Evolutionary conservation across 2,329 filamentous ascomycete species (phyloP).

Genomic region (Xylariaceae sp.): DNA sequence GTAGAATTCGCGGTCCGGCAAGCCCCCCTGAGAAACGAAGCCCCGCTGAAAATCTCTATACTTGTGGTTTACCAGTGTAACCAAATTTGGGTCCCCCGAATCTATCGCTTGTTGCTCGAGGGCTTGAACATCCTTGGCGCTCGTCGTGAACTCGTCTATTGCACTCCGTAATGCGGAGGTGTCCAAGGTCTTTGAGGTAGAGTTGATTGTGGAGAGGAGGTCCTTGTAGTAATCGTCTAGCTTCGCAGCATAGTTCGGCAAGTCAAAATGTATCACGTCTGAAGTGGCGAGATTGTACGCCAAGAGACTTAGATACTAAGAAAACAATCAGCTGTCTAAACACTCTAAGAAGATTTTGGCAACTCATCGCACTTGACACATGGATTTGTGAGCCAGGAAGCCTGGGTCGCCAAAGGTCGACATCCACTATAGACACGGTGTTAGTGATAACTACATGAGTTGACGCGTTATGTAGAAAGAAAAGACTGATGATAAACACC

Average conservation of each 20-base stretch:
- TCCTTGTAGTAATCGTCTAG: constrained; percentile 44
- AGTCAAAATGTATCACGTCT: constrained; percentile 44
- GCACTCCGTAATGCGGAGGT: constrained; percentile 42
- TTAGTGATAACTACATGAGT: neutral
- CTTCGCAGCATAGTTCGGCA: constrained; percentile 45
- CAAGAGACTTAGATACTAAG: constrained; percentile 43
- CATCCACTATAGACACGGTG: constrained; percentile 55
- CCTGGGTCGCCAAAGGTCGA: constrained; percentile 71
- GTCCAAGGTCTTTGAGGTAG: constrained; percentile 40
- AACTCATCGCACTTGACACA: constrained; percentile 50
- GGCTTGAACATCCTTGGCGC: constrained; percentile 38
- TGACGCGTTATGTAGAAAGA: no score
- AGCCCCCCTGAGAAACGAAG: constrained; percentile 51
- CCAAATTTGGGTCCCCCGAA: constrained; percentile 34
- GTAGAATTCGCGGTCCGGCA: constrained; percentile 49
- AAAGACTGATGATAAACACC: no score
- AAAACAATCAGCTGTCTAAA: constrained; percentile 5
- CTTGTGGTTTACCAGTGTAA: constrained; percentile 47
- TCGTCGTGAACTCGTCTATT: constrained; percentile 41
- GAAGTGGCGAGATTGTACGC: constrained; percentile 43
- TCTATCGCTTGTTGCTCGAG: constrained; percentile 37
- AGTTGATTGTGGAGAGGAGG: constrained; percentile 39
- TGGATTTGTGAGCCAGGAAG: constrained; percentile 62
- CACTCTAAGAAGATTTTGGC: neutral
- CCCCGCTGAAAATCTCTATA: constrained; percentile 53